phyloP scores from a whole-genome alignment of 179 eudicot species.

The Spinacia oleracea region DNA sequence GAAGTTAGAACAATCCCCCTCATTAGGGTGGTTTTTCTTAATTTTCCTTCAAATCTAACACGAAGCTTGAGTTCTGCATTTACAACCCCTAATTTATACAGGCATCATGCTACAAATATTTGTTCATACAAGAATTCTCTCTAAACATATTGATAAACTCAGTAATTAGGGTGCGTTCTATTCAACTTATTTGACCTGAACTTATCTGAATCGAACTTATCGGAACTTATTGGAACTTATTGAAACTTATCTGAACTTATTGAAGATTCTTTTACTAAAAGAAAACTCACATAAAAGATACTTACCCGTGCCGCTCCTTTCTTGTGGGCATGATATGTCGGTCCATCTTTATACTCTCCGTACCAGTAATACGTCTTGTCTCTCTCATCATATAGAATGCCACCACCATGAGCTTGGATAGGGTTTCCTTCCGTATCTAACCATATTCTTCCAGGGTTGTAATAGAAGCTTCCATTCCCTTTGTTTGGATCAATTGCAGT shows the following conservation, averaged over 20 bases:
- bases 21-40: neutral
- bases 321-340: conserved; percentile 83
- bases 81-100: neutral
- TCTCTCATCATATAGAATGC: conserved; percentile 68
- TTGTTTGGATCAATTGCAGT: conserved; percentile 72
- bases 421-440: conserved; percentile 93
- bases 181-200: no score
- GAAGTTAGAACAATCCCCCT: neutral
- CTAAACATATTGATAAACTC: neutral
- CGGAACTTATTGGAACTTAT: no score
- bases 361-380: conserved; percentile 81
- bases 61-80: neutral
- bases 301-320: conserved; percentile 89
- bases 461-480: conserved; percentile 61
- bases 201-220: no score
- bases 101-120: neutral
- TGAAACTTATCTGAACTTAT: no score
- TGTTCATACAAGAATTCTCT: neutral
- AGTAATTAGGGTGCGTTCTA: no score
- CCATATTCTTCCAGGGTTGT: conserved; percentile 92
- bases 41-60: neutral
- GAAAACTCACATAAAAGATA: conserved; percentile 4
- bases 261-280: no score
- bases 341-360: conserved; percentile 97
- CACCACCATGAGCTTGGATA: conserved; percentile 99